Base-by-base conservation (phyloP, 2,329 filamentous ascomycete species). In the Verticillium isaacii region DNA sequence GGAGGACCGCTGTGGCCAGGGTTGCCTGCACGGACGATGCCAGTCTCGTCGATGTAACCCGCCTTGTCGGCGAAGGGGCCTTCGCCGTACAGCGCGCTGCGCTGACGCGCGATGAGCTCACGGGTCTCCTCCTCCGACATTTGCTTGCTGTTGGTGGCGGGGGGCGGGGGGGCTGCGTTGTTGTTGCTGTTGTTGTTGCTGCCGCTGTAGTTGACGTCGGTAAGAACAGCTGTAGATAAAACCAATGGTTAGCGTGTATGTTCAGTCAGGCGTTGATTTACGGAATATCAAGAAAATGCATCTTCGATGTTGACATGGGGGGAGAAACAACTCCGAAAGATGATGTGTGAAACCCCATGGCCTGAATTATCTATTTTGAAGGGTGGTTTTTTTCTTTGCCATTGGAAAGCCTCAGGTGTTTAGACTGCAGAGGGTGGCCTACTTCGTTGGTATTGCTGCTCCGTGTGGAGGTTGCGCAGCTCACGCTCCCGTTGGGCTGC, bases 401-500 rank as follows among this genome's bases (percentile, higher is more conserved):
- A 72, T 72, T 73, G 71, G 75, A 74, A 71, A 69, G 65, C 77
- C 78, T 45, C 32, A 39, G 29, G 78, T 81, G 82, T 85, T 85
- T 88, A 90, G 86, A 85, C 84, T 86, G 85, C 83, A 85, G 85
- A 86, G 86, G 87, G 85, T 78, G 88, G 88, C 90, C 88, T 92
- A 98, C 95, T 97, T 92, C 94, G 89, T 85, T 98, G 96, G 82
- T 96, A 98, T 88, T 99, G 95, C 87, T 99, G 95, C 87, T 99
- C 95, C 82, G 97, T 96, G 82, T 99, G 95, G 82, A 98, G 97
- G 81, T 98, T 99, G 80, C 95, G 92, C 78, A 99, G 89, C 83
- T 99, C 95, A 80, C 94, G 91, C 85, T 99, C 95, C 80, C 95
- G 92, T 82, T 98, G 95, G 77, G 95, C 95, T 73, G 95, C 95